Evolutionary conservation across 306 rosid species (phyloP), one percentile per base, ranked within the genome.

Genomic region (Pyrus communis): DNA sequence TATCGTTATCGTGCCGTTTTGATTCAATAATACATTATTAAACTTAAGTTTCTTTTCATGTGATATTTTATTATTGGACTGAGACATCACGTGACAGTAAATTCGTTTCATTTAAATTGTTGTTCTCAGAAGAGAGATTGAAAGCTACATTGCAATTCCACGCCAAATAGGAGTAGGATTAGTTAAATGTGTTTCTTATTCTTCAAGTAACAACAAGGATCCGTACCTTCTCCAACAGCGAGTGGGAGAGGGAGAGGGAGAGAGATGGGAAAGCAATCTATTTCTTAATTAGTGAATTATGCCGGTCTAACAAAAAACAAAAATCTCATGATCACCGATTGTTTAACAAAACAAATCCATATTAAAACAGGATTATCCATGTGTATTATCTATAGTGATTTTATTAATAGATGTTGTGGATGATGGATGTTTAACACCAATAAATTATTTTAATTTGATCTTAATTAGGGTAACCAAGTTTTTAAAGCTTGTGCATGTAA

Each of bases 201-300:
- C 78, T 71, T 81, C 33, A 81, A 78, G 77, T 52, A 77, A 80
- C 80, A 62, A 62, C 59, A 68, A 49, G 55, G 70, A 13, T 18
- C 52, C 7, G 21, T 8, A 46, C 77, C 80, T n/a, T 35, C 23
- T 38, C 57, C 18, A 27, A 78, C 66, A 60, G 31, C 2, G 8
- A 25, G 23, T 1, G 46, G 23, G 75, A 61, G 64, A 52, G 77
- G 15, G 40, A 58, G 64, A 52, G 77, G 15, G 40, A 58, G 10
- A 52, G 52, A 54, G 69, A 54, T 4, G 43, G 19, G 10, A 27
- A 42, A 60, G 25, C 73, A 22, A 64, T 31, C 18, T 25, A 61
- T 31, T 64, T 18, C 43, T 8, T 64, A 61, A 4, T 6, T 2
- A 25, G 38, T 12, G 35, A 61, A 61, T 61, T 61, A 61, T 28